These are phyloP conservation scores for Buxus sempervirens DNA, from an alignment of 164 flowering plant species.

Conservation along the genomic window DNA sequence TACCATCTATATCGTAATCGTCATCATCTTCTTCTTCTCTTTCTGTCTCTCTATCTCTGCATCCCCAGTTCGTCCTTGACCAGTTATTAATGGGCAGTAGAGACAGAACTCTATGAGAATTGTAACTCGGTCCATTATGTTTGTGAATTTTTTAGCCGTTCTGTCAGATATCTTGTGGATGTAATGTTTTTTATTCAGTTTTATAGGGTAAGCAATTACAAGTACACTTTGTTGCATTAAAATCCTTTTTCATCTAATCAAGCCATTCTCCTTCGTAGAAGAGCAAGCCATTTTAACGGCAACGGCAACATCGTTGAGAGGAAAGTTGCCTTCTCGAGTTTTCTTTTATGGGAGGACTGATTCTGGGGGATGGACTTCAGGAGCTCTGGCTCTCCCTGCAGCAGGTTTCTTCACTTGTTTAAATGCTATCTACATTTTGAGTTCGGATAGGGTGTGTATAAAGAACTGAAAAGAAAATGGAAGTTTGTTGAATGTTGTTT, in stretches of 20 bases:
- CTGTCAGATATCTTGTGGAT: no score
- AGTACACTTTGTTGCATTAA: no score
- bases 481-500: neutral
- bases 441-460: neutral
- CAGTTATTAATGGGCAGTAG: no score
- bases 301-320: slow-evolving; percentile 51
- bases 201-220: no score
- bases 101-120: no score
- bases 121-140: no score
- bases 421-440: neutral
- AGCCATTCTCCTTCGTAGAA: slow-evolving; percentile 34
- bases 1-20: no score
- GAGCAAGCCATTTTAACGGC: slow-evolving; percentile 73
- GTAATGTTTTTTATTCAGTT: no score
- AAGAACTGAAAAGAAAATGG: neutral
- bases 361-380: slow-evolving; percentile 61
- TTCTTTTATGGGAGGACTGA: slow-evolving; percentile 46
- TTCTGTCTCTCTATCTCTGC: no score
- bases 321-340: slow-evolving; percentile 41
- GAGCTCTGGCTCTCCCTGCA: slow-evolving; percentile 70
- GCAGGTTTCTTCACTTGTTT: slow-evolving; percentile 55
- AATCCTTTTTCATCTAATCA: neutral
- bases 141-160: no score
- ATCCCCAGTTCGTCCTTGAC: no score
- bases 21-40: no score